A percentile compares a stretch with the other conserved stretches of the same genome.
phyloP scores from a whole-genome alignment of 2,329 filamentous ascomycete species.

The Leptographium procerum region DNA sequence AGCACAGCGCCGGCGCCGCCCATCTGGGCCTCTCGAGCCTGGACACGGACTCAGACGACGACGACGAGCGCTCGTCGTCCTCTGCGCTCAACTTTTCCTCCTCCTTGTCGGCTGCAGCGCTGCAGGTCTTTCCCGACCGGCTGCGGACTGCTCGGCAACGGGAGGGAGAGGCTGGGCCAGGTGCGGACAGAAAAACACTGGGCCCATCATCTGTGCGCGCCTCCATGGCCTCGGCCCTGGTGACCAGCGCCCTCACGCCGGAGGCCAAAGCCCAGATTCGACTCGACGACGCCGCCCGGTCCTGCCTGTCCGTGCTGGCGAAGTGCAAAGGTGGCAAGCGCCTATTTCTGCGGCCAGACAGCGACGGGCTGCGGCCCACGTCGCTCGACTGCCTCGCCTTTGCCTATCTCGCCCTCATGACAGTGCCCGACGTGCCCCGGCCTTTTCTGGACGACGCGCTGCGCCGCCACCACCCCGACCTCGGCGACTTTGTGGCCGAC shows the following conservation, averaged over 20 bases:
- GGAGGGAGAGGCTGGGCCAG: neutral
- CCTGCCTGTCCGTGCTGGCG: conserved; percentile 59
- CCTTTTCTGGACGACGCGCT: conserved; percentile 21
- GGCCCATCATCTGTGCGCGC: neutral
- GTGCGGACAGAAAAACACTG: neutral
- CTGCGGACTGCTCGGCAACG: conserved; percentile 1
- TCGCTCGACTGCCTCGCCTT: conserved; percentile 69
- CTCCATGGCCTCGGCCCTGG: conserved; percentile 7
- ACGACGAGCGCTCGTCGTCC: conserved; percentile 27
- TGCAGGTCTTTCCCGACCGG: conserved; percentile 10
- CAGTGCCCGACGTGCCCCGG: conserved; percentile 27
- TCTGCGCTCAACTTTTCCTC: conserved; percentile 13
- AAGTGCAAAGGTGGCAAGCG: conserved; percentile 44
- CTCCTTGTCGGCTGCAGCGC: conserved; percentile 5
- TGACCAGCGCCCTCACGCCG: conserved; percentile 53
- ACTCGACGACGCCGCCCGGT: conserved; percentile 59
- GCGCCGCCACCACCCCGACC: conserved; percentile 5
- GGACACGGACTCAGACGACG: conserved; percentile 38
- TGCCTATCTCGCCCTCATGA: conserved; percentile 68
- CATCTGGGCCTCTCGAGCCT: conserved; percentile 58
- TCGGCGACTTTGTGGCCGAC: conserved; percentile 11
- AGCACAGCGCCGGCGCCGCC: conserved; percentile 58
- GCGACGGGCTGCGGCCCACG: conserved; percentile 30
- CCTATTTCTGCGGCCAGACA: conserved; percentile 38
- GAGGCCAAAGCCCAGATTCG: conserved; percentile 65